Evolutionary conservation across 495 filamentous ascomycete species (phyloP).

Genomic region (Penicillium odoratum): DNA sequence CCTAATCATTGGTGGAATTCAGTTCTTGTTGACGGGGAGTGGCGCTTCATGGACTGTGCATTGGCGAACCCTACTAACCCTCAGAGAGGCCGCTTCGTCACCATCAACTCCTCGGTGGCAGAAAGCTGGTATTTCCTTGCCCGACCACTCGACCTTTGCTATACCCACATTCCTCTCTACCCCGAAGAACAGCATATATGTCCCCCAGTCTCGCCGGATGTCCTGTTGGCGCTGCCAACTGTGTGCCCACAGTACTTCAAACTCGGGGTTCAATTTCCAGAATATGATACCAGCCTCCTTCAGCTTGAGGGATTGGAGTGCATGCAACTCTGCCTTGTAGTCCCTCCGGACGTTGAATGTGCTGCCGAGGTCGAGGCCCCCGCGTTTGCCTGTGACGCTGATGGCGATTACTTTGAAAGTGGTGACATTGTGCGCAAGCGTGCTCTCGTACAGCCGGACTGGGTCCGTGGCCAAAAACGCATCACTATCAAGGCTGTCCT

Average conservation of each 20-base stretch:
- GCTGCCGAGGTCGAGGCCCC: conserved; percentile 90
- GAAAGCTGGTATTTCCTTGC: conserved; percentile 92
- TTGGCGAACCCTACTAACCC: conserved; percentile 90
- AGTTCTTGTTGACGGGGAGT: conserved; percentile 89
- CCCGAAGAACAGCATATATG: conserved; percentile 90
- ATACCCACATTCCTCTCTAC: conserved; percentile 87
- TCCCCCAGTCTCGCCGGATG: conserved; percentile 78
- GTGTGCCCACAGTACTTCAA: conserved; percentile 89
- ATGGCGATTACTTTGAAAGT: conserved; percentile 92
- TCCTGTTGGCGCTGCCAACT: conserved; percentile 80
- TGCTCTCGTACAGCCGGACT: conserved; percentile 87
- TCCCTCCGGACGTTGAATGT: conserved; percentile 87
- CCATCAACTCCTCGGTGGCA: conserved; percentile 62
- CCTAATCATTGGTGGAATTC: conserved; percentile 99
- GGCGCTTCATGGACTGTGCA: conserved; percentile 95
- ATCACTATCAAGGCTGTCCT: conserved; percentile 91
- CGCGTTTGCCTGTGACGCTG: conserved; percentile 74
- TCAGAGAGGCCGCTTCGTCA: conserved; percentile 71
- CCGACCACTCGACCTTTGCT: conserved; percentile 83
- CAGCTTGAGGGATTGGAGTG: conserved; percentile 90
- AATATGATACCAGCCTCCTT: conserved; percentile 87
- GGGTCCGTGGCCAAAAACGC: conserved; percentile 81
- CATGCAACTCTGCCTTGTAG: conserved; percentile 81
- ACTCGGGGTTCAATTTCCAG: conserved; percentile 70
- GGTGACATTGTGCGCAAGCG: conserved; percentile 84